These are phyloP conservation scores for Fusarium illudens DNA, from an alignment of 2,329 filamentous ascomycete genomes.

Conservation along the genomic window DNA sequence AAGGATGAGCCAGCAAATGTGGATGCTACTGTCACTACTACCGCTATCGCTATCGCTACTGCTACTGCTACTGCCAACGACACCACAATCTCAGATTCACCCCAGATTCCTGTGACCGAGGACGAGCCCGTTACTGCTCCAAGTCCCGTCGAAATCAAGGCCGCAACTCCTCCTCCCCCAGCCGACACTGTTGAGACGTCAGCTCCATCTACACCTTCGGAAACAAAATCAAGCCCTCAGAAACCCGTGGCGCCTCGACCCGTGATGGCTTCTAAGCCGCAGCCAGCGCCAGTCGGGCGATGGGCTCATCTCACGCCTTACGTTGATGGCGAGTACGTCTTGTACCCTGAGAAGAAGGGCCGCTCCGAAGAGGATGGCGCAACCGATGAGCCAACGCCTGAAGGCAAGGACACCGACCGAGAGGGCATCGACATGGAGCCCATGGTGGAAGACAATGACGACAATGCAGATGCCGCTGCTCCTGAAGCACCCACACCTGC, in stretches of 20 bases:
- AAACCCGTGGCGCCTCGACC: constrained; percentile 24
- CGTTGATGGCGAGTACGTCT: constrained; percentile 49
- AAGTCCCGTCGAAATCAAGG: constrained; percentile 30
- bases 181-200: constrained; percentile 27
- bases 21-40: background rate
- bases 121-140: constrained; percentile 24
- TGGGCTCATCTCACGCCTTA: constrained; percentile 54
- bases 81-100: constrained; percentile 13
- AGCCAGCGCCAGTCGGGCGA: constrained; percentile 44
- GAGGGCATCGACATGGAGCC: constrained; percentile 44
- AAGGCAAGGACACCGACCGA: constrained; percentile 45
- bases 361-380: constrained; percentile 45
- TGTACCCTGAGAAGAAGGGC: constrained; percentile 51
- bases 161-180: constrained; percentile 25
- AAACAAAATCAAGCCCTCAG: constrained; percentile 34
- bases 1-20: constrained; percentile 8
- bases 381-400: constrained; percentile 44
- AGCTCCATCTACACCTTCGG: constrained; percentile 31
- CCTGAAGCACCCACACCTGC: constrained; percentile 49
- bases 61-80: background rate
- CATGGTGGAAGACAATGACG: constrained; percentile 47
- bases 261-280: constrained; percentile 35
- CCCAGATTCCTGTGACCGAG: constrained; percentile 15
- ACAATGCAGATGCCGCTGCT: constrained; percentile 42
- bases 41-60: too few species aligned